These are phyloP conservation scores for Diversispora epigaea DNA, from an alignment of 192 early-diverging fungal genomes.

Conservation along the genomic window DNA sequence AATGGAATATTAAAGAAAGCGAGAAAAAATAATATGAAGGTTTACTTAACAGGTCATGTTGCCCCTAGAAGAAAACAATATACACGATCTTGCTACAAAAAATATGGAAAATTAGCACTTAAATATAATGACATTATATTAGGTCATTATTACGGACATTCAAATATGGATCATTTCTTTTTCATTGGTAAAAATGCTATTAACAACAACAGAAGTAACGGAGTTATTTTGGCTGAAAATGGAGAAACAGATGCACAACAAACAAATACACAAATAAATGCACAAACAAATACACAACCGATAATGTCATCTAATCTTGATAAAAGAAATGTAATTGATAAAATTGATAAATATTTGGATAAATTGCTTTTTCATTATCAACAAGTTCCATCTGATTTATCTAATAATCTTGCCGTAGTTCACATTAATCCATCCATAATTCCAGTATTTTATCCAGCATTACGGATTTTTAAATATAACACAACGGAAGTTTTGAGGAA, in stretches of 20 bases:
- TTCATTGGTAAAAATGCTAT: slow-evolving; percentile 45
- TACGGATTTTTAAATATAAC: slow-evolving; percentile 54
- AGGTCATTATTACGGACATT: slow-evolving; percentile 74
- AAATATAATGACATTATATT: slow-evolving; percentile 53
- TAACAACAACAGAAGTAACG: neutral
- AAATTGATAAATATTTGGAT: slow-evolving; percentile 26
- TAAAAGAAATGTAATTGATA: slow-evolving; percentile 1
- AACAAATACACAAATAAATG: neutral
- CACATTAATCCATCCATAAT: slow-evolving; percentile 60
- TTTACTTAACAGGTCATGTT: slow-evolving; percentile 69
- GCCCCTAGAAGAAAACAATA: slow-evolving; percentile 54
- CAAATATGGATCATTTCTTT: slow-evolving; percentile 70
- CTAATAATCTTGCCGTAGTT: slow-evolving; percentile 32
- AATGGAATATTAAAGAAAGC: slow-evolving; percentile 55
- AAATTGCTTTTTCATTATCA: slow-evolving; percentile 40
- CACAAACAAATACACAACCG: slow-evolving; percentile 32
- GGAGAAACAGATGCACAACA: slow-evolving; percentile 1
- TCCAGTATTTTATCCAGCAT: slow-evolving; percentile 53
- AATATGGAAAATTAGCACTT: slow-evolving; percentile 45
- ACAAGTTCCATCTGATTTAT: slow-evolving; percentile 9
- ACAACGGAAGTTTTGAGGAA: neutral
- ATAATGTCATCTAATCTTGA: neutral
- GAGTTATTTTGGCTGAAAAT: neutral
- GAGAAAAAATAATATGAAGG: slow-evolving; percentile 43
- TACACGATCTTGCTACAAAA: slow-evolving; percentile 40